Conservation (phyloP, 2,329 filamentous ascomycete species). For the Claviceps sp. region DNA sequence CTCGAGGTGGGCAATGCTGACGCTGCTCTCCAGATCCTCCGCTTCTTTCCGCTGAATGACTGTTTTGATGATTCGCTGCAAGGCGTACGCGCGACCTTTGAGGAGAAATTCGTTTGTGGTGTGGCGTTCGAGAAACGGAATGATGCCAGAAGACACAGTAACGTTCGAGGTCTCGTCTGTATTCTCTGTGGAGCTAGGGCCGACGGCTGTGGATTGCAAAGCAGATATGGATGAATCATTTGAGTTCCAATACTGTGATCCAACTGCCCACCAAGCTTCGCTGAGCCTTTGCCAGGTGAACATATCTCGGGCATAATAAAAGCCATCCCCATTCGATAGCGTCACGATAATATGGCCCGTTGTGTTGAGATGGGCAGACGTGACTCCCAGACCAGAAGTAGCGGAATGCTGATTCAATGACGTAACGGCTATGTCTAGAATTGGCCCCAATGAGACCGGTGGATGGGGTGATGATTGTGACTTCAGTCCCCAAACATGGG, state of each 20-base stretch:
- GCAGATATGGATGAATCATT: slow-evolving; percentile 82
- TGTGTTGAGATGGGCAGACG: slow-evolving; percentile 82
- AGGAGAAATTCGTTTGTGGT: slow-evolving; percentile 88
- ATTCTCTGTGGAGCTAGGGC: slow-evolving; percentile 35
- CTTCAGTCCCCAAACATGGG: slow-evolving; percentile 86
- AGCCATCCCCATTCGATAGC: slow-evolving; percentile 88
- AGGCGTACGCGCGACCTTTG: slow-evolving; percentile 79
- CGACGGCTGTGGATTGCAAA: slow-evolving; percentile 57
- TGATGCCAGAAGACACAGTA: slow-evolving; percentile 74
- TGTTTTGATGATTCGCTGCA: slow-evolving; percentile 83
- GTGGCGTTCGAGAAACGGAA: slow-evolving; percentile 84
- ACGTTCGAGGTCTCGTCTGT: slow-evolving; percentile 33
- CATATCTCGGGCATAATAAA: slow-evolving; percentile 74
- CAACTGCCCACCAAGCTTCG: slow-evolving; percentile 95
- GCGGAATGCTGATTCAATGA: slow-evolving; percentile 63
- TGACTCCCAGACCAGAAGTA: slow-evolving; percentile 69
- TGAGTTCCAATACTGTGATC: slow-evolving; percentile 97
- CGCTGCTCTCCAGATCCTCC: slow-evolving; percentile 78
- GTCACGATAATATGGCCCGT: slow-evolving; percentile 79
- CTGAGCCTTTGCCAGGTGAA: slow-evolving; percentile 91
- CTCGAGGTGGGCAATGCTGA: slow-evolving; percentile 89
- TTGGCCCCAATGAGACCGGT: slow-evolving; percentile 75
- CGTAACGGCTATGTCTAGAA: slow-evolving; percentile 74
- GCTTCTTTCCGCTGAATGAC: slow-evolving; percentile 81
- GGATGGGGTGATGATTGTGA: slow-evolving; percentile 75